A percentile compares a stretch with the other conserved stretches of the same genome.
These are phyloP conservation scores for Coelastrella sp. DNA, from an alignment of 139 green algal species.

Conservation along the genomic window DNA sequence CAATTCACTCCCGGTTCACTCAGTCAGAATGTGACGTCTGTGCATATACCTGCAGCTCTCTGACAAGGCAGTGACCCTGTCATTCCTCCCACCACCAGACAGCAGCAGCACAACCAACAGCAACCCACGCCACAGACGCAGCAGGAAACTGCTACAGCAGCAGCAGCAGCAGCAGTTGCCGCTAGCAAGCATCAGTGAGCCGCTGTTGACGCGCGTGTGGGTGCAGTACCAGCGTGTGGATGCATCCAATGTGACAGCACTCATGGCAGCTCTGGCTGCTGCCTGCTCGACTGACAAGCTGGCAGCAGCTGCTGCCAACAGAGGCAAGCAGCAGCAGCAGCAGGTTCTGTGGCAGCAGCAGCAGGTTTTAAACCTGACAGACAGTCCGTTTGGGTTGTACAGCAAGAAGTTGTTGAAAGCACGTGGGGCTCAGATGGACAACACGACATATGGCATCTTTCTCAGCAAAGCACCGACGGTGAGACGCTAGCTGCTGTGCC, in stretches of 20 bases:
- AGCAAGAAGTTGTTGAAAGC: not conserved
- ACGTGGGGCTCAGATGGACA: not conserved
- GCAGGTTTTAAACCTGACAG: not conserved
- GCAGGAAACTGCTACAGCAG: not conserved
- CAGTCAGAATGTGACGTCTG: not conserved
- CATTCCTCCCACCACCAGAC: not conserved
- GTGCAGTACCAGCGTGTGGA: not conserved
- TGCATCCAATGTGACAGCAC: not conserved
- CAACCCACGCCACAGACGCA: not conserved
- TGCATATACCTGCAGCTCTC: not conserved
- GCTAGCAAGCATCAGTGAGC: not conserved
- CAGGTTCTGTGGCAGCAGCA: not conserved
- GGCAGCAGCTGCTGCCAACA: not conserved
- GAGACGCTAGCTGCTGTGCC: not conserved
- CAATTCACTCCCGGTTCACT: too few relatives aligned
- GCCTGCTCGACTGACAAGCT: not conserved
- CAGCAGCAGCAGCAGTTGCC: slow-evolving; percentile 2
- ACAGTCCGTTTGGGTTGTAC: not conserved
- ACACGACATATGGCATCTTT: not conserved
- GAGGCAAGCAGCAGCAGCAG: slow-evolving; percentile 6
- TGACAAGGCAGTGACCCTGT: not conserved
- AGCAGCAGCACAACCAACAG: not conserved
- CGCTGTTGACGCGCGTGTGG: not conserved
- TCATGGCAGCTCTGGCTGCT: not conserved
- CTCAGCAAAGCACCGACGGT: not conserved